Base-by-base conservation (phyloP, 2,329 filamentous ascomycete species). In the Alternaria sp. region DNA sequence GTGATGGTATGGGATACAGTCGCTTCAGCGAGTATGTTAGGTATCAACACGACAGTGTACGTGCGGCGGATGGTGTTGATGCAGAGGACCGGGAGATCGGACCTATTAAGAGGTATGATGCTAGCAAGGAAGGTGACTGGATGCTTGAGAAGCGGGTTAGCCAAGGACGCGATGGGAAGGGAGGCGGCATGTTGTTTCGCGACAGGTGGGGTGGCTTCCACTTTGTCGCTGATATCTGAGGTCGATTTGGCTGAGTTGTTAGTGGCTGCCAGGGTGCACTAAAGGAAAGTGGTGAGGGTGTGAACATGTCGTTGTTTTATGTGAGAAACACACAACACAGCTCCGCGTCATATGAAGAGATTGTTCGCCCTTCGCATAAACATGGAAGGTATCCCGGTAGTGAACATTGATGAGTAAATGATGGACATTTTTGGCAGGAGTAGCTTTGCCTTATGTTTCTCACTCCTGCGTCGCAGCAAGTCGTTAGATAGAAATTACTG, bases 151-250 rank as follows among this genome's bases (percentile, higher is more conserved):
- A 57, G 54, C 47, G 63, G 46, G 43, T 70, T 7, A 66, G 63
- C 51, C 28, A 47, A 6, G 58, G 57, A 1, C 36, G 59, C 7
- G 55, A 61, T 36, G 60, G 61, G 11, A 49, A 54, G 22, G 57
- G 60, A 7, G 55, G 61, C 6, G 65, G 68, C 3, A 69, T 66
- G 64, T 16, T 72, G 56, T 72, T 65, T 26, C 48, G 59, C 8
- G 62, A 70, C 34, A 44, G 56, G 11, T 52, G 51, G 34, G 66
- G 63, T 16, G 54, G 60, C 0, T 70, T 62, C 39, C 62, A 68
- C 24, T 65, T 68, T 53, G 63, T 70, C 0, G 28, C 47, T 34
- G 65, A 69, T 51, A 36, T 70, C 14, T 70, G 43, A 26, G 30
- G 5, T 14, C 16, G 24, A 30, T 20, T 3, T 20, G 8, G 14